These are phyloP conservation scores for Nakazawaea peltata DNA, from an alignment of 805 yeast species.

Conservation along the genomic window DNA sequence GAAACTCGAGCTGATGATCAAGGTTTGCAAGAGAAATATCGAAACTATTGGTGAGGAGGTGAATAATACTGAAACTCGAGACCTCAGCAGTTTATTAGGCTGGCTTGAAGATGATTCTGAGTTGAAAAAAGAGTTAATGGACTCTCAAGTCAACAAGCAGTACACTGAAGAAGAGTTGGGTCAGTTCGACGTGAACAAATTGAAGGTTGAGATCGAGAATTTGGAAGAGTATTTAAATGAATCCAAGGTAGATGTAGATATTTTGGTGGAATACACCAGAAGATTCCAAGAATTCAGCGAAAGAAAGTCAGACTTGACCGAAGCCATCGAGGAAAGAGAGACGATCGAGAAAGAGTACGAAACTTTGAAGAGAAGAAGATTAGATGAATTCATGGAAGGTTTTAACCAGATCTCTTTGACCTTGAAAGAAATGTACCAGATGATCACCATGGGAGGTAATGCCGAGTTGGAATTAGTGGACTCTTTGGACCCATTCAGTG, in stretches of 20 bases:
- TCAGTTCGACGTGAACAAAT: conserved; percentile 34
- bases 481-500: conserved; percentile 94
- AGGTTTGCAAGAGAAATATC: conserved; percentile 30
- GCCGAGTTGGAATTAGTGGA: conserved; percentile 96
- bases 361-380: conserved; percentile 60
- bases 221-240: conserved; percentile 49
- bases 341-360: conserved; percentile 52
- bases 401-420: conserved; percentile 80
- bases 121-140: conserved; percentile 13
- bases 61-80: conserved; percentile 39
- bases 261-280: conserved; percentile 66
- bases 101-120: conserved; percentile 36
- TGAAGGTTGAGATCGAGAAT: conserved; percentile 44
- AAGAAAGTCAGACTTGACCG: conserved; percentile 59
- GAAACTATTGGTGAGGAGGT: conserved; percentile 32
- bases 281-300: conserved; percentile 56
- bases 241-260: conserved; percentile 61
- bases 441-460: conserved; percentile 99
- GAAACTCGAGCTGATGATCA: conserved; percentile 34
- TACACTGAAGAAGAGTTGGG: conserved; percentile 44
- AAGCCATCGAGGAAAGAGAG: conserved; percentile 62
- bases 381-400: conserved; percentile 90
- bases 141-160: conserved; percentile 29
- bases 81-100: conserved; percentile 39
- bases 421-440: conserved; percentile 92